Evolutionary conservation across 73 alveolate species (phyloP).

Genomic region (Durusdinium trenchii): DNA sequence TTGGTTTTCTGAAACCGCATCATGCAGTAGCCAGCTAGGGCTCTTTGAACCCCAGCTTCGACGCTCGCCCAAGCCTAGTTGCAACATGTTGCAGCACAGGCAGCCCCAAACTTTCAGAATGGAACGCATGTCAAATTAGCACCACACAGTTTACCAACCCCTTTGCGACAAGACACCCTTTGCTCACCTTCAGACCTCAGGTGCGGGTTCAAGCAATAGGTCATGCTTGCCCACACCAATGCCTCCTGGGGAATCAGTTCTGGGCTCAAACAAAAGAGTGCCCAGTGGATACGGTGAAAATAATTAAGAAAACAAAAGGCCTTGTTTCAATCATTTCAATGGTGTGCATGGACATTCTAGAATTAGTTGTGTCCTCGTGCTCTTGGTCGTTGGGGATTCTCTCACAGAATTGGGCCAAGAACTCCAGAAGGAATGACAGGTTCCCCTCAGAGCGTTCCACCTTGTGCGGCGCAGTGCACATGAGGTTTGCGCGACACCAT

Average conservation of each 20-base stretch:
- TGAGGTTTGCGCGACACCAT: not conserved
- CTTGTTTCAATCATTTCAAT: not conserved
- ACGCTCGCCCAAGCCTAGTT: constrained; percentile 1
- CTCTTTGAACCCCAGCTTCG: not conserved
- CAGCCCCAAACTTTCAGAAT: not conserved
- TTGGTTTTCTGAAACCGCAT: not conserved
- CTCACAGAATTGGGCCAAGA: not conserved
- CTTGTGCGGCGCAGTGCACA: not conserved
- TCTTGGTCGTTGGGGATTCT: not conserved
- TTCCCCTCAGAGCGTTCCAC: not conserved
- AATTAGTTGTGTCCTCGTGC: not conserved
- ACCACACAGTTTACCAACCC: not conserved
- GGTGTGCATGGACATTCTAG: not conserved
- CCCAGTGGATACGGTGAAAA: not conserved
- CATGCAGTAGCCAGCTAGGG: not conserved
- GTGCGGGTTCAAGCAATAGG: not conserved
- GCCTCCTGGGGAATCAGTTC: not conserved
- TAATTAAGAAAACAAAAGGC: not conserved
- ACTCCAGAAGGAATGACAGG: not conserved
- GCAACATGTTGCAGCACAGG: not conserved
- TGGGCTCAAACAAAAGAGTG: not conserved
- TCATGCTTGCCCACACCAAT: not conserved
- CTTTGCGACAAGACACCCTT: not conserved
- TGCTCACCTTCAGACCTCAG: not conserved
- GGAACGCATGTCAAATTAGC: not conserved